Base-by-base conservation (phyloP, 768 basidiomycete species). In the Suillus variegatus region DNA sequence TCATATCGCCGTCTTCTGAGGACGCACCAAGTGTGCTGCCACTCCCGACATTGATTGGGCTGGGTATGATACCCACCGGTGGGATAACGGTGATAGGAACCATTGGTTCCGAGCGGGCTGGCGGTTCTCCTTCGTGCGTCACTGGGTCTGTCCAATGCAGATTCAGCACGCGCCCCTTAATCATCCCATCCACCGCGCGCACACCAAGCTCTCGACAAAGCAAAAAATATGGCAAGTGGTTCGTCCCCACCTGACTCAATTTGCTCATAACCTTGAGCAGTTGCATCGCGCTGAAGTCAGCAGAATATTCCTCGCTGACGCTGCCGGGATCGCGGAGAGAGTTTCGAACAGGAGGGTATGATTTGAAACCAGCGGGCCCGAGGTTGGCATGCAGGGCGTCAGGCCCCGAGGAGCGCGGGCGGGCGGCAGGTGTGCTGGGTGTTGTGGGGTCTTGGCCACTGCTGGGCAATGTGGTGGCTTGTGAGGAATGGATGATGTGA, bases 171-270 rank as follows among this genome's bases (percentile, higher is more conserved):
- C 88, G 83, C 1, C 88, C 91, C 66, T 88, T 87, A 56, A 95
- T 85, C 91, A 94, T 91, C 35, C 90, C 92, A 72, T 94, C 93
- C 9, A 94, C 91, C 6, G 91, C 90, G 10, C 86, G 82, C 55
- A 91, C 91, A 4, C 93, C 93, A n/a, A 94, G 78, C 74, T 94
- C 92, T 47, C 91, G 83, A 71, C 92, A 94, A 16, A 94, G 82
- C 66, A 88, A 79, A 75, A 95, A 95, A 75, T 95, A 95, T 2
- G 90, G 85, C 60, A 94, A 80, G 67, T 88, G 86, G 13, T 80
- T 83, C 60, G 86, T 83, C 52, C 85, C 85, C 1, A 84, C 83
- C 68, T 88, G 86, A 36, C 88, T 86, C 64, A 95, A 82, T 60
- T 91, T 85, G 69, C 86, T 86, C 90, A 93, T 93, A 58, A 94